These are phyloP conservation scores for Fusarium buxicola DNA, from an alignment of 2,329 filamentous ascomycete species.

Conservation along the genomic window DNA sequence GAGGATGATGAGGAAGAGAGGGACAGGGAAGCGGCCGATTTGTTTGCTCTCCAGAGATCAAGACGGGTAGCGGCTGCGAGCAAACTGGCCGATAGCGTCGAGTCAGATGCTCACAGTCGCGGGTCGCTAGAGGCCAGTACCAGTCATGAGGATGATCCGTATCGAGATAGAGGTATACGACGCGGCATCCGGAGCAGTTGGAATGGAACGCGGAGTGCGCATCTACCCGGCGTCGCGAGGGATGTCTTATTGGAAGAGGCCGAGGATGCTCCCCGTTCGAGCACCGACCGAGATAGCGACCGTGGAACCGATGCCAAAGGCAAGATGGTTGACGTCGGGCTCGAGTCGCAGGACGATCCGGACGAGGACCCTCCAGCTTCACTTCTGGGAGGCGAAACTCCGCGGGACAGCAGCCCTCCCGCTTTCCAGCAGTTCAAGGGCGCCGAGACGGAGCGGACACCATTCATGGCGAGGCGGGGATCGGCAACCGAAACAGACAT, in stretches of 20 bases:
- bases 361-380: constrained; percentile 70
- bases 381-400: constrained; percentile 63
- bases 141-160: constrained; percentile 48
- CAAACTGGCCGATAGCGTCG: constrained; percentile 85
- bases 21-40: constrained; percentile 91
- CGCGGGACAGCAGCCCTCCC: constrained; percentile 65
- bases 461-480: constrained; percentile 55
- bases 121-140: constrained; percentile 52
- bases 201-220: constrained; percentile 64
- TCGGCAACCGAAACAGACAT: constrained; percentile 62
- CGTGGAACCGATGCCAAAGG: constrained; percentile 58
- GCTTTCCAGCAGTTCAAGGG: constrained; percentile 71
- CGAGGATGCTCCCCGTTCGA: constrained; percentile 55
- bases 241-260: constrained; percentile 56
- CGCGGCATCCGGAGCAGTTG: constrained; percentile 73
- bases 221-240: constrained; percentile 44
- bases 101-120: constrained; percentile 70
- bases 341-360: constrained; percentile 74
- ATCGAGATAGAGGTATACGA: constrained; percentile 60
- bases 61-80: constrained; percentile 88
- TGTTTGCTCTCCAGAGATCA: constrained; percentile 90
- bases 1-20: constrained; percentile 94
- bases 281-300: constrained; percentile 47
- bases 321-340: constrained; percentile 87
- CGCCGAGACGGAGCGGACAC: constrained; percentile 52